Percentiles rank a stretch among this genome's conserved stretches.
Conservation (phyloP, 1,284 basidiomycete genomes). For the Ceratorhiza oryzae-sativae region DNA sequence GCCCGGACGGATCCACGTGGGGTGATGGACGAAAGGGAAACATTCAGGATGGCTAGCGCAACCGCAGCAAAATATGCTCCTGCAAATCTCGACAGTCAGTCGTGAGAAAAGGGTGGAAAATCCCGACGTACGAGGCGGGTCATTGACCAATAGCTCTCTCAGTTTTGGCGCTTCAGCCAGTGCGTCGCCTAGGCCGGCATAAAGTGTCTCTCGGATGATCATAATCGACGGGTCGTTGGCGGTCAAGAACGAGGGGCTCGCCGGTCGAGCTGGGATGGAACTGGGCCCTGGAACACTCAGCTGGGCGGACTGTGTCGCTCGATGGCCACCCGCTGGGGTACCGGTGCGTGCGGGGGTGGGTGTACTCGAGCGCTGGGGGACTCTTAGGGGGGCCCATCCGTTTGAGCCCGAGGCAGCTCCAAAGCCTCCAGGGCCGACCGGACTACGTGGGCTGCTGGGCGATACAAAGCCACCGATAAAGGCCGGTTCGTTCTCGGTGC, state of each 20-base stretch:
- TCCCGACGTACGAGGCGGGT: slow-evolving; percentile 58
- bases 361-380: slow-evolving; percentile 36
- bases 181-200: slow-evolving; percentile 74
- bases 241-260: slow-evolving; percentile 53
- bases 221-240: slow-evolving; percentile 65
- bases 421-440: slow-evolving; percentile 25
- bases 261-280: slow-evolving; percentile 40
- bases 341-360: slow-evolving; percentile 44
- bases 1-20: slow-evolving; percentile 62
- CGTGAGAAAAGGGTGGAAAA: background rate
- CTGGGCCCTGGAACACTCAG: slow-evolving; percentile 31
- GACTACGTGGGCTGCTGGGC: slow-evolving; percentile 29
- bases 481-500: slow-evolving; percentile 31
- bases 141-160: slow-evolving; percentile 60
- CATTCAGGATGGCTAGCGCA: slow-evolving; percentile 72
- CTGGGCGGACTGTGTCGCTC: slow-evolving; percentile 27
- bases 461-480: slow-evolving; percentile 31
- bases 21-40: slow-evolving; percentile 60
- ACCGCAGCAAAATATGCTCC: slow-evolving; percentile 76
- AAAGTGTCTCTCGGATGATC: slow-evolving; percentile 81
- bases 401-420: slow-evolving; percentile 37
- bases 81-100: slow-evolving; percentile 1
- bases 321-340: slow-evolving; percentile 45
- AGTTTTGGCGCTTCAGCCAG: slow-evolving; percentile 64
- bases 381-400: slow-evolving; percentile 24